Evolutionary conservation across 768 basidiomycete species (phyloP).

Genomic region (Coprinopsis marcescibilis): DNA sequence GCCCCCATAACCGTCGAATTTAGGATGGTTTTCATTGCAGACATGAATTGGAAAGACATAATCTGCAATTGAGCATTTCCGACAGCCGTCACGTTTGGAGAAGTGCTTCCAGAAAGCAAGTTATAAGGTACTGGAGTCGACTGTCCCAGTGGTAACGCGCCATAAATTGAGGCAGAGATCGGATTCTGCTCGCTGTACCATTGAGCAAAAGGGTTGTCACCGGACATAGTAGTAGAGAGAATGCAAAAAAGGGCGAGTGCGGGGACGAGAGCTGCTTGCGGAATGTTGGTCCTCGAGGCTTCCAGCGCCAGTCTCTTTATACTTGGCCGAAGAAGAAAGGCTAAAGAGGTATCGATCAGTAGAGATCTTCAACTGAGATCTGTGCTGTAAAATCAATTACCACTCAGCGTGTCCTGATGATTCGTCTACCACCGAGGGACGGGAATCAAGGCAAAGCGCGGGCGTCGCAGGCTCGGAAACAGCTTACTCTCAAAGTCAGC

Average conservation of each 20-base stretch:
- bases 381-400: too few species aligned
- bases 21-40: slow-evolving; percentile 2
- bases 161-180: slow-evolving; percentile 40
- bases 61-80: slow-evolving; percentile 6
- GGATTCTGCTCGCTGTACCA: slow-evolving; percentile 44
- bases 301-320: too few species aligned
- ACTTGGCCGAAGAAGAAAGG: too few species aligned
- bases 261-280: neutral
- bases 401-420: too few species aligned
- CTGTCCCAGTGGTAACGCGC: slow-evolving; percentile 11
- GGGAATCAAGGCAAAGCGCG: too few species aligned
- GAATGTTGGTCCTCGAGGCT: too few species aligned
- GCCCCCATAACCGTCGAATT: slow-evolving; percentile 7
- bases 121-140: slow-evolving; percentile 9
- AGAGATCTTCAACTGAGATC: too few species aligned
- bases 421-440: too few species aligned
- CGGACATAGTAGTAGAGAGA: neutral
- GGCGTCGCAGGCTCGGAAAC: too few species aligned
- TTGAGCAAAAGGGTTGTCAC: slow-evolving; percentile 16
- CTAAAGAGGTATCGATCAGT: too few species aligned
- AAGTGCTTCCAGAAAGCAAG: neutral
- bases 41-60: slow-evolving; percentile 8
- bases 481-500: too few species aligned
- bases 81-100: neutral
- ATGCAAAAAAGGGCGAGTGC: neutral